Evolutionary conservation across 805 yeast genomes (phyloP), one percentile per base, ranked within the genome.

Genomic region (Saccharomycopsis sp.): DNA sequence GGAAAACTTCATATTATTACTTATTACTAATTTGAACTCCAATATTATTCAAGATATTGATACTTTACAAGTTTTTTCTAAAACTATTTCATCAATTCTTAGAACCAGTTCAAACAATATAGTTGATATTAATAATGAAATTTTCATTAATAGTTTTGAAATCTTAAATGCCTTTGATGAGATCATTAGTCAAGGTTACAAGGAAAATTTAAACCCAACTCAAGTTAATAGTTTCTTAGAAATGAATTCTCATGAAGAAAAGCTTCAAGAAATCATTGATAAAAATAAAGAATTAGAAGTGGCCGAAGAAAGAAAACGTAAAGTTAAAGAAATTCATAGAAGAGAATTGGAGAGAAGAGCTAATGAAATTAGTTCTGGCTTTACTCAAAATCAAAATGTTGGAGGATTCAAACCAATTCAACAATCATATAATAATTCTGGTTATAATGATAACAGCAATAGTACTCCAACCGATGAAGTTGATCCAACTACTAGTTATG

Each of bases 171-270:
- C 96, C 3, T 89, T 92, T 55, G 98, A 92, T 60, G 98, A 92
- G 63, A 83, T 92, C 41, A 76, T 92, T 51, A 76, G 77, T 39
- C 67, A 85, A 62, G 98, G 98, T 14, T 86, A 80, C 66, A 77
- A 84, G 50, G 99, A 92, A 60, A 82, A 86, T 60, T 65, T 89
- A 49, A 75, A 92, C 1, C 59, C 80, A 49, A 60, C 77, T 45
- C 97, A 92, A 64, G 82, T 92, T 49, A 76, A 74, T 59, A 84
- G 94, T 10, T 89, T 84, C 62, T 67, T 92, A 65, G 89, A 86
- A 57, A 89, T 92, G 97, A 97, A 92, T 63, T 83, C 95, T 31
- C 96, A 92, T 59, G 98, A 92, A 63, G 99, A 92, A 64, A 89
- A 85, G 68, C 89, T 94, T 56, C 97, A 92, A 67, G 96, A 92